phyloP scores from a whole-genome alignment of 2,329 filamentous ascomycete species.

The Trichoderma polysporum region DNA sequence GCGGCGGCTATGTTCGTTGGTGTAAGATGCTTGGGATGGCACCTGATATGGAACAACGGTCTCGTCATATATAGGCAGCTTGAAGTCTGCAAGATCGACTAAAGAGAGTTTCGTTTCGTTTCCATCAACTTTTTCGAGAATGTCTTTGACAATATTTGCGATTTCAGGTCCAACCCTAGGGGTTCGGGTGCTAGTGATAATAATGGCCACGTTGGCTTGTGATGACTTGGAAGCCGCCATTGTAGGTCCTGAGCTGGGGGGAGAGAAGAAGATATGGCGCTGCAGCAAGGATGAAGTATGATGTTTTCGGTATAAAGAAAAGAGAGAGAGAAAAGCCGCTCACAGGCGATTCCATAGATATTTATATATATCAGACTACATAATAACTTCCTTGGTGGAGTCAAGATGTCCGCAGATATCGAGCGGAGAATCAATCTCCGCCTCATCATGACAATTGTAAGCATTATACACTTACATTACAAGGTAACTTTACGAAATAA shows the following conservation, averaged over 20 bases:
- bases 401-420: not conserved
- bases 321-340: no score
- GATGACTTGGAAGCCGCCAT: not conserved
- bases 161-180: not conserved
- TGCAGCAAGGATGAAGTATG: no score
- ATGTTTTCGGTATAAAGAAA: no score
- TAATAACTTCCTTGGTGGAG: not conserved
- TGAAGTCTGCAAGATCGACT: not conserved
- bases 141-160: not conserved
- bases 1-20: not conserved
- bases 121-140: not conserved
- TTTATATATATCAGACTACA: not conserved
- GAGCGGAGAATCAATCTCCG: not conserved
- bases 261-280: not conserved
- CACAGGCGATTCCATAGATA: not conserved
- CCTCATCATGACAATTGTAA: not conserved
- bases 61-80: conserved; percentile 1
- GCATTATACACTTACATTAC: not conserved
- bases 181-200: conserved; percentile 3
- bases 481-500: not conserved
- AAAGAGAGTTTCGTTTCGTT: not conserved
- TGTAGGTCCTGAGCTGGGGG: no score
- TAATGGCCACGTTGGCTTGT: not conserved
- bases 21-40: not conserved
- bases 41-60: not conserved